These are phyloP conservation scores for Boletus sp. DNA, from an alignment of 768 basidiomycete species.

Conservation along the genomic window DNA sequence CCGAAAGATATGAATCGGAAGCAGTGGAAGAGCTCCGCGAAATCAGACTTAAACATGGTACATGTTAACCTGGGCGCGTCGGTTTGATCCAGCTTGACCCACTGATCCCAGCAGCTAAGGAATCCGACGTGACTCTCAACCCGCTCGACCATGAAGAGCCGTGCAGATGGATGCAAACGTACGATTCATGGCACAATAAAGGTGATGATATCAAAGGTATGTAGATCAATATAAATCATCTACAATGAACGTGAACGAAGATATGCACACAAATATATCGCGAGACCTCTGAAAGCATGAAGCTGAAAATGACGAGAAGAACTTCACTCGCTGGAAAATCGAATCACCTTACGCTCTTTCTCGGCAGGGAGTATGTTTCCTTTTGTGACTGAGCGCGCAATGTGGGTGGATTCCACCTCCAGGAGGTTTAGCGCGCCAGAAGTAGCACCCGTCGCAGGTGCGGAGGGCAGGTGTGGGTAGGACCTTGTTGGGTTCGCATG, in stretches of 20 bases:
- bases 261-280: not conserved
- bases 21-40: too few relatives aligned
- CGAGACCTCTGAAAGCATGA: slow-evolving; percentile 9
- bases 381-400: slow-evolving; percentile 32
- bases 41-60: too few relatives aligned
- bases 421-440: slow-evolving; percentile 16
- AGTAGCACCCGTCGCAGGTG: not conserved
- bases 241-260: slow-evolving; percentile 14
- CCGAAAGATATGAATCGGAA: too few relatives aligned
- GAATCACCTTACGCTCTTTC: slow-evolving; percentile 22
- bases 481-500: slow-evolving; percentile 3
- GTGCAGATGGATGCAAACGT: too few relatives aligned
- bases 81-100: too few relatives aligned
- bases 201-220: not conserved
- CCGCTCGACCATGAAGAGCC: too few relatives aligned
- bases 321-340: slow-evolving; percentile 1
- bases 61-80: too few relatives aligned
- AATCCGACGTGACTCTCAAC: too few relatives aligned
- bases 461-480: not conserved
- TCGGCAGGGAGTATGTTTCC: slow-evolving; percentile 25
- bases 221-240: not conserved
- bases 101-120: too few relatives aligned
- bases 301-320: not conserved
- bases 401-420: slow-evolving; percentile 29
- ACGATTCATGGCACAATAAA: too few relatives aligned